Evolutionary conservation across 2,329 filamentous ascomycete species (phyloP), one percentile per base, ranked within the genome.

Genomic region (Bertia moriformis): DNA sequence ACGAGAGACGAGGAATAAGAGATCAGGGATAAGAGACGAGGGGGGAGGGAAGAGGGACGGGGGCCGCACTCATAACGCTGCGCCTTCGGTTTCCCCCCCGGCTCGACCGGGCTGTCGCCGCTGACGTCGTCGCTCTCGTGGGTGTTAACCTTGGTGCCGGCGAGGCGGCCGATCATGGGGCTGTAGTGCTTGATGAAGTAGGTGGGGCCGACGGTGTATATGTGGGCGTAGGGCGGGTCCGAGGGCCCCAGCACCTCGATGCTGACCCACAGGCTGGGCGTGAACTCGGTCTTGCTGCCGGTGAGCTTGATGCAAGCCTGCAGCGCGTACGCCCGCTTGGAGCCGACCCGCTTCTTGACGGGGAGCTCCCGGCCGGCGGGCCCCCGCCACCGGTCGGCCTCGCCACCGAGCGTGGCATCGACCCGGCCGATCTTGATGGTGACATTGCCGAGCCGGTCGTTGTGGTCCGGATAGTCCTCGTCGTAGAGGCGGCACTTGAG

Each of bases 401-500:
- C 67, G 38, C 88, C 71, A 0, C 83, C 83, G 5, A 61, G 49
- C 84, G 84, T 93, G 29, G 67, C 56, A 32, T 81, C 73, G 0
- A 83, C 73, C 14, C 22, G 7, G 22, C 7, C 22, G 22, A 27
- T 27, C 7, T 71, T 59, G 40, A 94, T 63, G 37, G 86, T 86
- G 3, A 85, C 84, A 51, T 91, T 93, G 10, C 89, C 89, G 15
- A 96, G 68, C 18, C 85, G 71, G 58, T 96, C 89, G 52, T 96
- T 83, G 46, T 82, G 75, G 54, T 95, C 84, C 1, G 79, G 74
- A 22, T 78, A 76, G 58, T 96, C 89, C 56, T 96, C 89, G 51
- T 96, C 89, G 58, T 88, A 93, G 14, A 96, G 60, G 39, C 84
- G 73, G 44, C 84, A 86, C 55, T 94, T 94, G 48, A 96, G 68